Percentiles rank a stretch among this genome's conserved stretches.
These are phyloP conservation scores for Cordyceps tenuipes DNA, from an alignment of 2,329 filamentous ascomycete genomes.

Conservation along the genomic window DNA sequence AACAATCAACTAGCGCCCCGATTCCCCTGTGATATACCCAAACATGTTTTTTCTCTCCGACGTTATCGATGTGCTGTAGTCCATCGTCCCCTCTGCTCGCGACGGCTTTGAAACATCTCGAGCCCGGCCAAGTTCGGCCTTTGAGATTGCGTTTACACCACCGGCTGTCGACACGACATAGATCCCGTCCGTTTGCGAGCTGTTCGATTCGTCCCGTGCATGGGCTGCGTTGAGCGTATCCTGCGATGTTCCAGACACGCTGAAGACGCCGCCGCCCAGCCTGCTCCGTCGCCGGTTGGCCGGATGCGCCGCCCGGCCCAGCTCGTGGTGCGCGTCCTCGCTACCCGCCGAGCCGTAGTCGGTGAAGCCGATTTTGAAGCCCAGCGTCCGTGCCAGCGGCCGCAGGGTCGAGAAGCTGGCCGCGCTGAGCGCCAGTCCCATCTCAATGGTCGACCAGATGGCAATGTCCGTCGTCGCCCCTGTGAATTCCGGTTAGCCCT, in stretches of 20 bases:
- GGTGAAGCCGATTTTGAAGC: neutral
- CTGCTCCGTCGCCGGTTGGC: neutral
- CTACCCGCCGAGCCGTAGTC: neutral
- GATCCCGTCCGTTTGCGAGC: neutral
- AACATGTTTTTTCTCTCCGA: neutral
- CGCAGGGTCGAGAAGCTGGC: slow-evolving; percentile 34
- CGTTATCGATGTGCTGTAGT: neutral
- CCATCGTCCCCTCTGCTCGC: neutral
- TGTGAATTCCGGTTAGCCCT: neutral
- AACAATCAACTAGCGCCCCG: neutral
- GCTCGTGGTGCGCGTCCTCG: neutral
- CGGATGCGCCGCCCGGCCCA: neutral
- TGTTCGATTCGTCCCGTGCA: neutral
- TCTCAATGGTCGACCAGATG: slow-evolving; percentile 38
- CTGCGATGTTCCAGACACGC: neutral
- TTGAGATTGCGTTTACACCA: neutral
- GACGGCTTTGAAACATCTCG: neutral
- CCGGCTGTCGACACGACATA: neutral
- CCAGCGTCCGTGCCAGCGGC: slow-evolving; percentile 22
- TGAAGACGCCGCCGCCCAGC: neutral
- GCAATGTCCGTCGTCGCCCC: slow-evolving; percentile 31
- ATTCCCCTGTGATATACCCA: neutral
- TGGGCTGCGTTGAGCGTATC: slow-evolving; percentile 2
- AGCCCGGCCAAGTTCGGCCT: neutral
- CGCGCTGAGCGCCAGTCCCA: slow-evolving; percentile 36